These are phyloP conservation scores for Cercophora sp. DNA, from an alignment of 495 filamentous ascomycete species.

Conservation along the genomic window DNA sequence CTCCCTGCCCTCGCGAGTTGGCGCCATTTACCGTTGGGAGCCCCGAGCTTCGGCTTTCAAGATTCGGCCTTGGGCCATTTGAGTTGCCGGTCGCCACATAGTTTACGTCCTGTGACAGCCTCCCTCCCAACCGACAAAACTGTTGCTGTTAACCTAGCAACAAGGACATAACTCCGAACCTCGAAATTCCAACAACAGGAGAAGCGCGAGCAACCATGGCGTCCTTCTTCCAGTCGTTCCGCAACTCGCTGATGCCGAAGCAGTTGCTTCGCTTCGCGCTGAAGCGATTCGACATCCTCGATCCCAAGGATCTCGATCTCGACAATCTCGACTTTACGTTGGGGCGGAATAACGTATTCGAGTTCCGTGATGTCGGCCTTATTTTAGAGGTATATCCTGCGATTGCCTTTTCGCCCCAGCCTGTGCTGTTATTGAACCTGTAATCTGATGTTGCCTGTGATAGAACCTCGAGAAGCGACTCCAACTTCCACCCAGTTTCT, in stretches of 20 bases:
- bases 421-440: no score
- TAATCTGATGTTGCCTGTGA: background rate
- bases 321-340: slow-evolving; percentile 74
- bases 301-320: slow-evolving; percentile 72
- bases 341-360: slow-evolving; percentile 71
- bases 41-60: background rate
- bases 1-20: no score
- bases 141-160: no score
- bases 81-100: background rate
- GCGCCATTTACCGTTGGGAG: background rate
- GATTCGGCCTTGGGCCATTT: background rate
- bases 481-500: slow-evolving; percentile 63
- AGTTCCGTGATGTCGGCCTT: slow-evolving; percentile 76
- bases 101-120: no score
- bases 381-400: slow-evolving; percentile 66
- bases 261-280: slow-evolving; percentile 76
- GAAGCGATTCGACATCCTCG: slow-evolving; percentile 73
- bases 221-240: slow-evolving; percentile 62
- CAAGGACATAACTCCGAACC: no score
- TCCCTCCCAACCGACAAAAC: background rate
- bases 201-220: slow-evolving; percentile 39
- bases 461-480: slow-evolving; percentile 74
- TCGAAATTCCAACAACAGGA: no score
- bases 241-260: slow-evolving; percentile 68
- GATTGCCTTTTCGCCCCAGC: background rate